A percentile compares a stretch with the other conserved stretches of the same genome.
These are phyloP conservation scores for Sideroxylon spinosum DNA, from an alignment of 179 eudicot species.

Conservation along the genomic window DNA sequence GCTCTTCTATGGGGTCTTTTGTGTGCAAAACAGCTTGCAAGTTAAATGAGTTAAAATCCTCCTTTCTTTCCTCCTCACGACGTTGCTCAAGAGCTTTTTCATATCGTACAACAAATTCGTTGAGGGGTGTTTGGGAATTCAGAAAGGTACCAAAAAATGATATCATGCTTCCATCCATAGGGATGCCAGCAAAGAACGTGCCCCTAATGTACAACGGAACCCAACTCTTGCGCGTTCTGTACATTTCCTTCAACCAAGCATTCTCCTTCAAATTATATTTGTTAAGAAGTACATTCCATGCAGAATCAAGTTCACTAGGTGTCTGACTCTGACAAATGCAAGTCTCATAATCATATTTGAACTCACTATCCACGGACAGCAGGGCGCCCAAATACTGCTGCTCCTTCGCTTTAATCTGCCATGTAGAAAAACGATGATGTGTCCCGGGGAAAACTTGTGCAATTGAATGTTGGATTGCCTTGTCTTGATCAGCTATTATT, in stretches of 20 bases:
- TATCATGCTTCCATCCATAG: constrained; percentile 25
- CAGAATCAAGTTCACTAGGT: constrained; percentile 44
- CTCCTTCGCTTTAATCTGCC: constrained; percentile 41
- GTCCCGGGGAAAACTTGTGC: constrained; percentile 46
- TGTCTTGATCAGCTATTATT: constrained; percentile 48
- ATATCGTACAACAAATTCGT: constrained; percentile 39
- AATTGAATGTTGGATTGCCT: constrained; percentile 38
- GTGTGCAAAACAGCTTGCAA: constrained; percentile 39
- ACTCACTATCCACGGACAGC: constrained; percentile 33
- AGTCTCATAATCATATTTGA: constrained; percentile 42
- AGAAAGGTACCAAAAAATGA: constrained; percentile 30
- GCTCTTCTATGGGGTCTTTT: constrained; percentile 49
- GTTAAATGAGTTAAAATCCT: constrained; percentile 45
- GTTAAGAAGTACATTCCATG: constrained; percentile 40
- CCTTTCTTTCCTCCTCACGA: constrained; percentile 45
- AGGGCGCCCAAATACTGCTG: constrained; percentile 40
- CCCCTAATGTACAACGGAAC: constrained; percentile 37
- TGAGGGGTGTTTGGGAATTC: constrained; percentile 33
- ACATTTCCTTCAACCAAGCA: constrained; percentile 46
- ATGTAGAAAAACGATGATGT: constrained; percentile 49
- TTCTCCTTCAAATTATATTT: constrained; percentile 40
- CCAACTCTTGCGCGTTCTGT: constrained; percentile 47
- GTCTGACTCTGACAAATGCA: constrained; percentile 50
- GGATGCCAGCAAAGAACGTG: constrained; percentile 47
- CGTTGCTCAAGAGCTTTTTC: constrained; percentile 43